A percentile compares a stretch with the other conserved stretches of the same genome.
These are phyloP conservation scores for Suillus hirtellus DNA, from an alignment of 768 basidiomycete species.

Conservation along the genomic window DNA sequence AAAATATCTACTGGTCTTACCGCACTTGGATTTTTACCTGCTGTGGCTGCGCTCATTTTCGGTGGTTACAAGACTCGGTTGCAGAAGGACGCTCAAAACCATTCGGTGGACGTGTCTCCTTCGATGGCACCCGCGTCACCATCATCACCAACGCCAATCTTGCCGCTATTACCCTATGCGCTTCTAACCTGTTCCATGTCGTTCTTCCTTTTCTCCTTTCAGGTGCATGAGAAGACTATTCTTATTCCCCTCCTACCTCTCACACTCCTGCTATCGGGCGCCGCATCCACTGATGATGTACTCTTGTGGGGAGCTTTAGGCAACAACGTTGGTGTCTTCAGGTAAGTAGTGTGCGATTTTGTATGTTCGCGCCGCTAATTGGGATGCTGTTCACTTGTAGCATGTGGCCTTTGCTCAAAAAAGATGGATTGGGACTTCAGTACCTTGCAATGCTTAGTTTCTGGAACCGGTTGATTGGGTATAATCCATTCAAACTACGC, in stretches of 20 bases:
- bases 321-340: constrained; percentile 86
- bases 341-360: constrained; percentile 47
- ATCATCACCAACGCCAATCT: constrained; percentile 46
- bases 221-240: constrained; percentile 95
- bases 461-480: constrained; percentile 85
- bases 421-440: constrained; percentile 75
- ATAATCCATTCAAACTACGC: constrained; percentile 58
- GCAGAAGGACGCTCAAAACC: constrained; percentile 5
- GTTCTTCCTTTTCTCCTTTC: constrained; percentile 96
- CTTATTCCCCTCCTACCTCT: constrained; percentile 83
- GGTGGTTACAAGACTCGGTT: constrained; percentile 36
- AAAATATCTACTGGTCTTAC: constrained; percentile 70
- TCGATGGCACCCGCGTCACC: background rate
- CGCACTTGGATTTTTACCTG: constrained; percentile 67
- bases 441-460: constrained; percentile 66
- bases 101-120: background rate
- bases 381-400: constrained; percentile 37
- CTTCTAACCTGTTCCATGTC: constrained; percentile 82
- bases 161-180: constrained; percentile 76
- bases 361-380: constrained; percentile 4
- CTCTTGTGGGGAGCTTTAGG: constrained; percentile 40
- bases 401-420: constrained; percentile 89
- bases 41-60: constrained; percentile 46
- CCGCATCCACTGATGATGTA: constrained; percentile 27
- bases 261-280: constrained; percentile 67